Evolutionary conservation across 2,329 filamentous ascomycete genomes (phyloP).

Genomic region (Endoconidiophora polonica): DNA sequence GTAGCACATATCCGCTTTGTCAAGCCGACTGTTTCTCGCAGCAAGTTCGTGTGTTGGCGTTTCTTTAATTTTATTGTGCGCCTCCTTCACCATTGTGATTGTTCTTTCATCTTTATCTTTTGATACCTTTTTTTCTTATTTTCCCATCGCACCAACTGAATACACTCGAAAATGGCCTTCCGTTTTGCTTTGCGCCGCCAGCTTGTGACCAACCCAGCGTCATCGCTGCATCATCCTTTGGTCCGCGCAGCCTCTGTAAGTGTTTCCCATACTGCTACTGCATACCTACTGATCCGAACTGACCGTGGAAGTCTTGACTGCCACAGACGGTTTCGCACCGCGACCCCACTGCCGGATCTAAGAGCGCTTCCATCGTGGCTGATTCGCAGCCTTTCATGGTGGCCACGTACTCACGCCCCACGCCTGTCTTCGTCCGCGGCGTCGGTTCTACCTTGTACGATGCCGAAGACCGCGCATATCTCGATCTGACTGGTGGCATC

Average conservation of each 20-base stretch:
- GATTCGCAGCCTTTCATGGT: conserved; percentile 82
- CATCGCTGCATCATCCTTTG: conserved; percentile 19
- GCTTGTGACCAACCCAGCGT: conserved; percentile 19
- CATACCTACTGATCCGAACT: not conserved
- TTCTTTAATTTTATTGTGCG: not conserved
- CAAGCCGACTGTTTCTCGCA: not conserved
- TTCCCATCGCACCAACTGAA: not conserved
- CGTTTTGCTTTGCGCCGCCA: conserved; percentile 24
- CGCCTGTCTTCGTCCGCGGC: conserved; percentile 77
- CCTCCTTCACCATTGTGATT: not conserved
- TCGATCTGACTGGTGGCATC: conserved; percentile 92
- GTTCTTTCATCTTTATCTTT: not conserved
- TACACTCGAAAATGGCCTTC: conserved; percentile 23
- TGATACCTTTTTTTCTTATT: conserved; percentile 1
- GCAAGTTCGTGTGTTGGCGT: not conserved
- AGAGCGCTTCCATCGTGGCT: conserved; percentile 56
- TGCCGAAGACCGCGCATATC: conserved; percentile 70
- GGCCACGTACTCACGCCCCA: conserved; percentile 79
- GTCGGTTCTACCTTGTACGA: conserved; percentile 83
- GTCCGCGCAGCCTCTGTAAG: conserved; percentile 22
- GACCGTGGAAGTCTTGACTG: not conserved
- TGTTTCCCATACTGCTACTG: conserved; percentile 6
- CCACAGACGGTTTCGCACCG: conserved; percentile 37
- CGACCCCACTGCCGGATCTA: conserved; percentile 57
- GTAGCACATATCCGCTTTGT: not conserved